Conservation (phyloP, 2,329 filamentous ascomycete species). For the Hortaea sp. region DNA sequence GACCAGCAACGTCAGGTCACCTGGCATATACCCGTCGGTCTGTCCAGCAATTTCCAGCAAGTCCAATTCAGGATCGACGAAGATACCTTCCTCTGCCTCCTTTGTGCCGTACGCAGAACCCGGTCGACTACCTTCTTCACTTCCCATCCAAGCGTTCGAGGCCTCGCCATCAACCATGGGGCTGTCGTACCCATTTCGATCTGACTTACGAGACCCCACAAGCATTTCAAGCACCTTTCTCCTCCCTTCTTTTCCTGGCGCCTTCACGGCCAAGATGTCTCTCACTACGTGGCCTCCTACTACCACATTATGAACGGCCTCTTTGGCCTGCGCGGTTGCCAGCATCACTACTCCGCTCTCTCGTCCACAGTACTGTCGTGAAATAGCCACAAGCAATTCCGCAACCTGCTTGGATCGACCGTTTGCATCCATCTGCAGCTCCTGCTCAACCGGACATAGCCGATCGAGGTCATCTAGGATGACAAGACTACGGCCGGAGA, state of each 20-base stretch:
- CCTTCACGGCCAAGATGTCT: conserved; percentile 81
- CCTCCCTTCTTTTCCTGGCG: conserved; percentile 84
- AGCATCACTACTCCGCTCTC: conserved; percentile 77
- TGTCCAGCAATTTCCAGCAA: conserved; percentile 87
- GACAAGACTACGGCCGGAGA: conserved; percentile 74
- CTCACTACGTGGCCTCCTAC: conserved; percentile 85
- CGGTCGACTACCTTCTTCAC: conserved; percentile 43
- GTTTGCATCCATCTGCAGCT: conserved; percentile 90
- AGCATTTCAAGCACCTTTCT: conserved; percentile 72
- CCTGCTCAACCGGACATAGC: conserved; percentile 85
- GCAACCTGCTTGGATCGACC: conserved; percentile 85
- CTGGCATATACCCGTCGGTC: conserved; percentile 97
- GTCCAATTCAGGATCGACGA: conserved; percentile 68
- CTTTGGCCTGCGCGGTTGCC: conserved; percentile 86
- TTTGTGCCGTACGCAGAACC: conserved; percentile 26
- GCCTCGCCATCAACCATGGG: conserved; percentile 9
- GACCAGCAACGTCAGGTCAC: conserved; percentile 77
- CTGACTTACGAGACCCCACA: conserved; percentile 44
- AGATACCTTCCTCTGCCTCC: conserved; percentile 51
- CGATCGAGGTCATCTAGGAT: conserved; percentile 90
- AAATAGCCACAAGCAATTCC: conserved; percentile 74
- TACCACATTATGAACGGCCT: conserved; percentile 80
- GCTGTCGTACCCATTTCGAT: conserved; percentile 5
- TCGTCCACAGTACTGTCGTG: conserved; percentile 70
- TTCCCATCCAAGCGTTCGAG: conserved; percentile 58